A percentile compares a stretch with the other conserved stretches of the same genome.
These are phyloP conservation scores for Oryza coarctata DNA, from an alignment of 176 grass and related monocot genomes.

Conservation along the genomic window DNA sequence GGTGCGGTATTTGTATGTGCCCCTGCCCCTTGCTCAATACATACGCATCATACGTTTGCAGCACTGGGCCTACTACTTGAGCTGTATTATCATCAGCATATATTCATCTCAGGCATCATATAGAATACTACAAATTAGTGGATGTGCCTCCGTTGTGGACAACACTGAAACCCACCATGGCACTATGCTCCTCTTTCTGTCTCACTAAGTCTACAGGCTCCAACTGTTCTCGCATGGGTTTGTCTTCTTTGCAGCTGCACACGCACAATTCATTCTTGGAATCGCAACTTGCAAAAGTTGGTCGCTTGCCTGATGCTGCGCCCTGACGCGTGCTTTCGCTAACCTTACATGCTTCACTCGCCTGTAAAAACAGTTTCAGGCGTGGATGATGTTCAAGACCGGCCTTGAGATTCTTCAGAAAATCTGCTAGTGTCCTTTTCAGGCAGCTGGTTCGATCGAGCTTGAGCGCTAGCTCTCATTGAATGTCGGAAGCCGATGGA, in stretches of 20 bases:
- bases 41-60: background rate
- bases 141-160: constrained; percentile 41
- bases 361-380: background rate
- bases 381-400: background rate
- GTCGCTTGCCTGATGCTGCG: constrained; percentile 14
- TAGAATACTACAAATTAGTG: constrained; percentile 18
- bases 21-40: background rate
- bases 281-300: background rate
- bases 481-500: background rate
- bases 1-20: background rate
- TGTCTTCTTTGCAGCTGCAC: constrained; percentile 26
- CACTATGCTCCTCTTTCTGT: constrained; percentile 7
- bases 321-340: constrained; percentile 1
- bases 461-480: background rate
- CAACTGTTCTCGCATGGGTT: background rate
- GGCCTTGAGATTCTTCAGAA: background rate
- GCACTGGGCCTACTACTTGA: background rate
- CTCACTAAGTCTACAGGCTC: constrained; percentile 17
- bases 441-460: background rate
- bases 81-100: background rate
- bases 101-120: constrained; percentile 21
- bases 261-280: constrained; percentile 7
- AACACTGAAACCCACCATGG: constrained; percentile 37
- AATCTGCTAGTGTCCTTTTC: background rate
- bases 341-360: background rate